phyloP scores from a whole-genome alignment of 2,329 filamentous ascomycete genomes.

The Venturia oleaginea region DNA sequence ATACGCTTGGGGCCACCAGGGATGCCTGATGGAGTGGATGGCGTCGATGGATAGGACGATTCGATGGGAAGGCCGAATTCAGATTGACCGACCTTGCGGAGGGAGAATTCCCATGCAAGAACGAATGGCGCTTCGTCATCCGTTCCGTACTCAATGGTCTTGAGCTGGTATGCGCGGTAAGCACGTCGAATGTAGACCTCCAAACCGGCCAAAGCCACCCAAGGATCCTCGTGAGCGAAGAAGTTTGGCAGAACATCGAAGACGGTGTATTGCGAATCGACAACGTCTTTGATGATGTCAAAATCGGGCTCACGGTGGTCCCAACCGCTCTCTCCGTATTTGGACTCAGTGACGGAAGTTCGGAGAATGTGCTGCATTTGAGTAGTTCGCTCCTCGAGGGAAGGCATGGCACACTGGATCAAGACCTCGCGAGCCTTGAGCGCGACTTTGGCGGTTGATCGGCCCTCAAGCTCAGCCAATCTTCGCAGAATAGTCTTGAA shows the following conservation, averaged over 20 bases:
- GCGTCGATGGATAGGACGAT: slow-evolving; percentile 66
- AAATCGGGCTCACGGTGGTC: slow-evolving; percentile 89
- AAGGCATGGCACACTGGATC: slow-evolving; percentile 93
- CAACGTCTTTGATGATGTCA: slow-evolving; percentile 90
- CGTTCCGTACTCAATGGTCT: slow-evolving; percentile 79
- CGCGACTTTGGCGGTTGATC: slow-evolving; percentile 83
- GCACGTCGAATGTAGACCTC: slow-evolving; percentile 95
- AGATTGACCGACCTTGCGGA: slow-evolving; percentile 84
- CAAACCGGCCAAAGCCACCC: slow-evolving; percentile 85
- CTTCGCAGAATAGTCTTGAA: slow-evolving; percentile 74
- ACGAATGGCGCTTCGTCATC: slow-evolving; percentile 67
- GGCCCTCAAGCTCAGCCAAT: slow-evolving; percentile 84
- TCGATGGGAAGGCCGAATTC: slow-evolving; percentile 78
- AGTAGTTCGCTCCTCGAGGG: slow-evolving; percentile 82
- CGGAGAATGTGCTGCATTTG: slow-evolving; percentile 99
- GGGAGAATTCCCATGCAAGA: slow-evolving; percentile 89
- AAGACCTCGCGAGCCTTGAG: slow-evolving; percentile 95
- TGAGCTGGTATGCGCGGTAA: slow-evolving; percentile 90
- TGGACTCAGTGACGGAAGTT: slow-evolving; percentile 91
- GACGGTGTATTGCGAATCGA: slow-evolving; percentile 97
- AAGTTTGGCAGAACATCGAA: slow-evolving; percentile 93
- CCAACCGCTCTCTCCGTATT: slow-evolving; percentile 94
- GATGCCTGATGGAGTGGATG: slow-evolving; percentile 56
- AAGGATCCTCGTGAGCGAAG: slow-evolving; percentile 88
- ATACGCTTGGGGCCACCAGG: slow-evolving; percentile 60